Conservation (phyloP, 2,329 filamentous ascomycete species). For the Graphiopsis chlorocephala region DNA sequence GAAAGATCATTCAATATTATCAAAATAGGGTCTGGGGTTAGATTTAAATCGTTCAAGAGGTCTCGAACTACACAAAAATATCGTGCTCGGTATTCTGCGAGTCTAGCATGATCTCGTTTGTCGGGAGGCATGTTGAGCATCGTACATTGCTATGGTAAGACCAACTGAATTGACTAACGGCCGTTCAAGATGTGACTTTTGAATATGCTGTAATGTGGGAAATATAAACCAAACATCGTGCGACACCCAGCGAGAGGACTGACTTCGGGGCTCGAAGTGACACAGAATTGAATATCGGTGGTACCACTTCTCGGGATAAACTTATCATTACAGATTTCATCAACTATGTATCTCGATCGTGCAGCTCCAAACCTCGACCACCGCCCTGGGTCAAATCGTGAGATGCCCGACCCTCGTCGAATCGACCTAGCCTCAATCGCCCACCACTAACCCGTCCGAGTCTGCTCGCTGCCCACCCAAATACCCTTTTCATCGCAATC, state of each 20-base stretch:
- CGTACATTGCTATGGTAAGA: background rate
- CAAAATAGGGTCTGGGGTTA: background rate
- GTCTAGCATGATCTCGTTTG: background rate
- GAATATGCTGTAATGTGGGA: too few relatives aligned
- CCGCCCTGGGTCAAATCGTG: background rate
- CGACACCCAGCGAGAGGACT: too few relatives aligned
- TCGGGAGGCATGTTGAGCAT: background rate
- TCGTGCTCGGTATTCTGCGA: background rate
- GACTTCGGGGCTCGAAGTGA: background rate
- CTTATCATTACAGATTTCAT: background rate
- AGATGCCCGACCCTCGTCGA: background rate
- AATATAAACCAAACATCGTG: too few relatives aligned
- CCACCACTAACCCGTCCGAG: slow-evolving; percentile 17
- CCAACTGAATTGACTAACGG: background rate
- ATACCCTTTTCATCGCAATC: slow-evolving; percentile 38
- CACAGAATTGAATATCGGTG: background rate
- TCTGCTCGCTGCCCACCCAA: slow-evolving; percentile 28
- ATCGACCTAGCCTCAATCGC: slow-evolving; percentile 3
- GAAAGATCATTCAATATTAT: background rate
- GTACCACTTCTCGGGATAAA: accelerated
- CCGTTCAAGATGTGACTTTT: background rate
- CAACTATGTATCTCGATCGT: background rate
- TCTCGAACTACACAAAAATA: accelerated
- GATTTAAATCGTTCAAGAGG: background rate
- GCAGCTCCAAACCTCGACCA: background rate